Base-by-base conservation (phyloP, 208 protist species). In the Crithidia mellificae region DNA sequence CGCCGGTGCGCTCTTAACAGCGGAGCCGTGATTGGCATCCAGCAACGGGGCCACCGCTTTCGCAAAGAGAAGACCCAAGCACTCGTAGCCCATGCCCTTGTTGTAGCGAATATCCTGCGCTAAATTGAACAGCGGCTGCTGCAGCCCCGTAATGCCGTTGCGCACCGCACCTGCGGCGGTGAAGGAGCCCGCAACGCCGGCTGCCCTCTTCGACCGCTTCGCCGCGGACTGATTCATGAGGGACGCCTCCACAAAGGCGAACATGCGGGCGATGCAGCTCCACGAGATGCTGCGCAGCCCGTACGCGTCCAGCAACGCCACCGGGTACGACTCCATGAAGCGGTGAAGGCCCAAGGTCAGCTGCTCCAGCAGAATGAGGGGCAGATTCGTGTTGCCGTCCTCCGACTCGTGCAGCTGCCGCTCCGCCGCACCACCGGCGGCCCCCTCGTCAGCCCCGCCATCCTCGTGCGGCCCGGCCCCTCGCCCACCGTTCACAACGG, bases 371-470 rank as follows among this genome's bases (percentile, higher is more conserved):
- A 96, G 76, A 57, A 96, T 94, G 11, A 96, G 73, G 14, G 91
- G 88, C 55, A 96, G 72, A 63, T 94, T 94, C 14, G 88, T 93
- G 72, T 96, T 96, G 43, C 83, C 85, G 68, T 96, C 91, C 44
- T 80, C 86, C 1, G 87, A 92, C 59, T 95, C 85, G 74, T 95
- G 87, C 29, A 81, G 25, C 47, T 85, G 66, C 15, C 56, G 71
- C 36, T 58, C 68, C 0, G 64, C 71, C 1, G n/a, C 49, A 53
- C 39, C 27, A 20, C 34, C 34, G 34, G n/a, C n/a, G n/a, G n/a
- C 34, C 34, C 5, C 34, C 34, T 38, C 7, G 14, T 14, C 0
- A n/a, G n/a, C n/a, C n/a, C n/a, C n/a, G 2, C 12, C 70, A 14
- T 36, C 54, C 34, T 19, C 56, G 30, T 46, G 22, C 20, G 22